Conservation (phyloP, 805 yeast genomes). For the Zygosaccharomyces kombuchaensis region DNA sequence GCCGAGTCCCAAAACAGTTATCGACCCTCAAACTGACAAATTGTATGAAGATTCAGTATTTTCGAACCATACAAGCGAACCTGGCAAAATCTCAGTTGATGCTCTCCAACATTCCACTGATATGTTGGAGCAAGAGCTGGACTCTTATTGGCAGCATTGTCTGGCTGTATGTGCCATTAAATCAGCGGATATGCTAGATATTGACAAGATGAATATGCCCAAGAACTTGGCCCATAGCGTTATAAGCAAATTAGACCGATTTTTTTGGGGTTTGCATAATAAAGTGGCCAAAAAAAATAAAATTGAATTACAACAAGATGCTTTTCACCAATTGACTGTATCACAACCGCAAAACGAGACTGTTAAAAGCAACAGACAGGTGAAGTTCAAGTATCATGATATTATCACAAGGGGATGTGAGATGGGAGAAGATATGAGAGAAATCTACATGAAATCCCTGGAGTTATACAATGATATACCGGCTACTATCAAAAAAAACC, state of each 20-base stretch:
- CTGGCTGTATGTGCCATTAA: slow-evolving; percentile 18
- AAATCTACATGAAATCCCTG: slow-evolving; percentile 32
- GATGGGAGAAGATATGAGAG: slow-evolving; percentile 31
- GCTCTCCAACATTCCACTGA: slow-evolving; percentile 25
- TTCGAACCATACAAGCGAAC: slow-evolving; percentile 1
- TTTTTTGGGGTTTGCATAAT: slow-evolving; percentile 27
- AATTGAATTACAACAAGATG: slow-evolving; percentile 19
- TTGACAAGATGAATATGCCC: slow-evolving; percentile 26
- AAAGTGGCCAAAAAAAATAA: slow-evolving; percentile 25
- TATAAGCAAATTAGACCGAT: slow-evolving; percentile 25
- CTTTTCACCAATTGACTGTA: slow-evolving; percentile 12
- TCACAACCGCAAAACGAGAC: slow-evolving; percentile 10
- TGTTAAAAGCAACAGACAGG: slow-evolving; percentile 15
- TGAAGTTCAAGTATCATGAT: slow-evolving; percentile 26
- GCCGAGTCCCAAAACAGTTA: slow-evolving; percentile 45
- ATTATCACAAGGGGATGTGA: slow-evolving; percentile 29
- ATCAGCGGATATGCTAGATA: slow-evolving; percentile 20
- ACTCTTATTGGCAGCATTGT: slow-evolving; percentile 28
- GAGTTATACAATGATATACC: slow-evolving; percentile 33
- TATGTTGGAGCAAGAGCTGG: slow-evolving; percentile 28
- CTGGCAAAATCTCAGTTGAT: slow-evolving; percentile 26
- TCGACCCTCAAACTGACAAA: slow-evolving; percentile 28
- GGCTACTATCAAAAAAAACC: slow-evolving; percentile 16
- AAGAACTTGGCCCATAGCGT: slow-evolving; percentile 16
- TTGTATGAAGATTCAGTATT: slow-evolving; percentile 26